Evolutionary conservation across 2,329 filamentous ascomycete genomes (phyloP).

Genomic region (Scopulariopsis brevicaulis): DNA sequence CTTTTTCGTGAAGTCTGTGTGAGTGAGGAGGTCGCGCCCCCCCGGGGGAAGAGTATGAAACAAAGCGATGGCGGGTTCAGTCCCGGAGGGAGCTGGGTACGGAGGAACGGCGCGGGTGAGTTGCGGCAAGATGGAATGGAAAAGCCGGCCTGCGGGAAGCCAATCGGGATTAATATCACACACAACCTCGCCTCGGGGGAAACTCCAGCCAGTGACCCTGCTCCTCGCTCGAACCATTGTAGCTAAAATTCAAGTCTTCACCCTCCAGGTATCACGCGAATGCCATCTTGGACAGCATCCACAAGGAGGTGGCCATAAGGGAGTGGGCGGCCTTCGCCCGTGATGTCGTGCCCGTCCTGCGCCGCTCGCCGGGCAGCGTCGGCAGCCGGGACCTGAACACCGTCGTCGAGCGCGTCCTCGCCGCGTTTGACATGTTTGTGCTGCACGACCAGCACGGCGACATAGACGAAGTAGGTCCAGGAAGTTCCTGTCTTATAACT

Average conservation of each 20-base stretch:
- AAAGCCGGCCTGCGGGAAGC: background rate
- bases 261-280: slow-evolving; percentile 58
- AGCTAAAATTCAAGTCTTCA: slow-evolving; percentile 4
- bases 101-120: background rate
- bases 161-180: background rate
- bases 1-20: background rate
- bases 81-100: no score
- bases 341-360: slow-evolving; percentile 1
- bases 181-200: background rate
- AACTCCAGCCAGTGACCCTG: background rate
- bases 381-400: background rate
- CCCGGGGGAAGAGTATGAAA: no score
- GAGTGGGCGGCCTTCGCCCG: slow-evolving; percentile 46
- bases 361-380: slow-evolving; percentile 9
- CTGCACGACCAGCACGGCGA: slow-evolving; percentile 63
- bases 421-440: slow-evolving; percentile 84
- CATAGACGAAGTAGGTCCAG: slow-evolving; percentile 49
- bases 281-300: slow-evolving; percentile 65
- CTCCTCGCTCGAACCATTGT: slow-evolving; percentile 2
- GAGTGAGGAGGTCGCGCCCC: background rate
- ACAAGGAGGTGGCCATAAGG: slow-evolving; percentile 67
- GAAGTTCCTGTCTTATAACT: background rate
- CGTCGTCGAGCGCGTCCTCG: slow-evolving; percentile 59
- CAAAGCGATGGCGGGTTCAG: no score
- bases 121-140: background rate